phyloP scores from a whole-genome alignment of 2,329 filamentous ascomycete genomes.

The Fusarium nodosum region DNA sequence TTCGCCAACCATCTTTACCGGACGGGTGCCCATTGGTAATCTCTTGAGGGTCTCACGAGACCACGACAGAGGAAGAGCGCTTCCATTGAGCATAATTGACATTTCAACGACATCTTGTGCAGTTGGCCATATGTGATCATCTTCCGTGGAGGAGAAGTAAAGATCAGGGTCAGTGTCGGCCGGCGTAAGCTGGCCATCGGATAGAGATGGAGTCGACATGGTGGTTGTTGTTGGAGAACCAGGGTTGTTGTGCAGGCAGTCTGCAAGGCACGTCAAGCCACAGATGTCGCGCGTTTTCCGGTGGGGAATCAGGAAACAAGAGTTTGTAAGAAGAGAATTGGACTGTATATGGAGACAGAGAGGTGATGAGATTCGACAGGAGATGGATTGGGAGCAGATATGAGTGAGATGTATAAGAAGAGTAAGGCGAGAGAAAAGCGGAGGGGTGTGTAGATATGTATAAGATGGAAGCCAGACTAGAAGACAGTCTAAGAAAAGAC shows the following conservation, averaged over 20 bases:
- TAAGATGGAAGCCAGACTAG: constrained; percentile 17
- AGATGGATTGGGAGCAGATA: constrained; percentile 15
- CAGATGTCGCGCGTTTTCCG: constrained; percentile 44
- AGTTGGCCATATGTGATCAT: constrained; percentile 48
- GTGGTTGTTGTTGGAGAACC: constrained; percentile 43
- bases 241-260: constrained; percentile 46
- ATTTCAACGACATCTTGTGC: constrained; percentile 49
- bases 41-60: constrained; percentile 50
- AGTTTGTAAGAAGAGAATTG: constrained; percentile 23
- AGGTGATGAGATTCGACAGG: constrained; percentile 26
- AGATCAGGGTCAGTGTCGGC: constrained; percentile 49
- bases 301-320: constrained; percentile 22
- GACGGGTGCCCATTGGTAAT: constrained; percentile 54
- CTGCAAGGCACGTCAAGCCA: constrained; percentile 50
- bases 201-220: constrained; percentile 50
- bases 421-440: constrained; percentile 8
- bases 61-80: constrained; percentile 45
- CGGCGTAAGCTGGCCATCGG: constrained; percentile 49
- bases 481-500: constrained; percentile 13
- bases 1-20: constrained; percentile 68
- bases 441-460: constrained; percentile 39
- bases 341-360: constrained; percentile 23
- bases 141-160: constrained; percentile 40
- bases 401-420: constrained; percentile 29
- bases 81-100: constrained; percentile 49